Evolutionary conservation across 805 yeast genomes (phyloP), one percentile per base, ranked within the genome.

Genomic region (Schwanniomyces pseudopolymorphus): DNA sequence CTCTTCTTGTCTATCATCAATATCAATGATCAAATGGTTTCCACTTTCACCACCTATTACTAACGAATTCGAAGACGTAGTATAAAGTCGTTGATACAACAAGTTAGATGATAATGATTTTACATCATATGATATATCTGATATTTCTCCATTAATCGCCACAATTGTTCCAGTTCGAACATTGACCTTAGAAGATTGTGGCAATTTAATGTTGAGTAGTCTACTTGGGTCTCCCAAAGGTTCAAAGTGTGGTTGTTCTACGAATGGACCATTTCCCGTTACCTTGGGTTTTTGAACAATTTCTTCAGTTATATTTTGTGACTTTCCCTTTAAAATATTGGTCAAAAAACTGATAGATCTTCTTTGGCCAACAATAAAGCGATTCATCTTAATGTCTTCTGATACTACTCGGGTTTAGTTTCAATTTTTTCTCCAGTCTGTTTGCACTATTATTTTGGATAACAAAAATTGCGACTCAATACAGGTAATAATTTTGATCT

Each of bases 251-350:
- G 77, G 74, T 7, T 75, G 61, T 47, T 73, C 78, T 21, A 67
- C 64, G 52, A 75, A 75, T 7, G 79, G 78, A 1, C 79, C 81
- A 14, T 55, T 57, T 0, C 78, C 80, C 0, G 80, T 70, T 3
- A 66, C 67, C n/a, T 53, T 56, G 1, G 78, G 74, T 24, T 54
- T 42, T 19, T 42, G 51, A 8, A 56, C 40, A 10, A 50, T 24
- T 27, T 46, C 50, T 8, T 38, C 45, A 21, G 44, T 26, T n/a
- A 45, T 40, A 44, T 44, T 41, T 10, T 39, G 31, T 14, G 40
- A 38, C n/a, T 38, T 38, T 8, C n/a, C 19, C 13, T 38, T 38
- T 10, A 38, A 4, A 10, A 38, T 14, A 8, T 38, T 38, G 2
- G 40, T 19, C 20, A 38, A 22, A 10, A 38, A 19, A 16, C 16